Base-by-base conservation (phyloP, 441 rosid species). In the Bruguiera hainesii region DNA sequence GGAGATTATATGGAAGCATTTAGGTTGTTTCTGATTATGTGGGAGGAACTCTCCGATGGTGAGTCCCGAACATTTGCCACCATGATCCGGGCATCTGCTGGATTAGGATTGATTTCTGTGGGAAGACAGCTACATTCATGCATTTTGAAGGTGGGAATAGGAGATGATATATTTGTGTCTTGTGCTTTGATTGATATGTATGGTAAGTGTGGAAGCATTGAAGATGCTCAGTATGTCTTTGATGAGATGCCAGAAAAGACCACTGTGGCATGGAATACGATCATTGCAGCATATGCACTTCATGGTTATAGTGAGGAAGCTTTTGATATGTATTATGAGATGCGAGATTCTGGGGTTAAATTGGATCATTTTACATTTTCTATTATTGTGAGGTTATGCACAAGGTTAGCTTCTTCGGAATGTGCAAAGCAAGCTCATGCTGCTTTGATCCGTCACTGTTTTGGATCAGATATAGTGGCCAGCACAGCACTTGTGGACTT, bases 101-200 rank as follows among this genome's bases (percentile, higher is more conserved):
- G 93, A 42, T 57, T 91, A 75, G 96, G 81, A 28, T 73, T 78
- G 68, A 65, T 87, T 66, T 76, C 80, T 53, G 71, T 70, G 1
- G 97, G 97, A 60, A 83, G 78, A 76, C 96, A 94, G 68, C 68
- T 94, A 21, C 98, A 94, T 62, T 82, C 89, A 0, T 85, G 85
- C 70, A 82, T 81, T 3, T 66, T 85, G 84, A 91, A 85, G 74
- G 61, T 83, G 84, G 87, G 86, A 63, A 68, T 77, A 1, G 73
- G 65, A 25, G 80, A 72, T 52, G 78, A 91, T 66, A 73, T 75
- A 29, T 91, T 87, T 77, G 83, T 94, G 31, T 81, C 89, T 1
- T 91, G 97, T 70, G 87, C 90, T 1, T 72, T 94, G 81, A 87
- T 91, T 26, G 90, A 94, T 76, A 94, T 91, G 98, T 91, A 94